Conservation (phyloP, 805 yeast species). For the Ogataea parapolymorpha region DNA sequence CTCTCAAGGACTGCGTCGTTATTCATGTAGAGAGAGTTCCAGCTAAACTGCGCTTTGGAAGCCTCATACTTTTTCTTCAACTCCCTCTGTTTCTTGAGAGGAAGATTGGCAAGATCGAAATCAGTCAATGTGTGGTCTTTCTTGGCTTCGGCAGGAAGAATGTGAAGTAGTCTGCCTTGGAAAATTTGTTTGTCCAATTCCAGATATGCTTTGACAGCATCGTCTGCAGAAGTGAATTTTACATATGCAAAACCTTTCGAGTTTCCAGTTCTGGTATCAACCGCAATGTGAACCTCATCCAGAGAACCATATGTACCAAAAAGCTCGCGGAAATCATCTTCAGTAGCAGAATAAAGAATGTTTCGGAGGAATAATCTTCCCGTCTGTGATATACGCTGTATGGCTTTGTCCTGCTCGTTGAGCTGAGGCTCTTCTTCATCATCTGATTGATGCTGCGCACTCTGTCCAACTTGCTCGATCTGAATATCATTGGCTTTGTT, state of each 20-base stretch:
- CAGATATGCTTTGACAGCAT: slow-evolving; percentile 74
- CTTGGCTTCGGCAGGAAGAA: slow-evolving; percentile 79
- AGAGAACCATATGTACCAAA: slow-evolving; percentile 68
- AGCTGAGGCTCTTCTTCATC: slow-evolving; percentile 21
- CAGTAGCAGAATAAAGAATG: slow-evolving; percentile 73
- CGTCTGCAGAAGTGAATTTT: slow-evolving; percentile 60
- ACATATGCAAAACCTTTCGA: slow-evolving; percentile 93
- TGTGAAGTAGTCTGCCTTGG: slow-evolving; percentile 91
- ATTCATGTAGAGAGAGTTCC: slow-evolving; percentile 93
- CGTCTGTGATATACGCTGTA: slow-evolving; percentile 55
- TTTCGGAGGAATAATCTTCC: slow-evolving; percentile 89
- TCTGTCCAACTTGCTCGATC: too few species aligned
- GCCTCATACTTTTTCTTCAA: slow-evolving; percentile 83
- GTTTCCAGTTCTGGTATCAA: slow-evolving; percentile 84
- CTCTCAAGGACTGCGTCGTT: slow-evolving; percentile 89
- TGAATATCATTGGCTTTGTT: neutral
- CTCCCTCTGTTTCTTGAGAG: slow-evolving; percentile 87
- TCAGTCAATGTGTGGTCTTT: slow-evolving; percentile 84
- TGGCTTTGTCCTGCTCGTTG: slow-evolving; percentile 45
- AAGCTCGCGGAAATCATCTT: slow-evolving; percentile 66
- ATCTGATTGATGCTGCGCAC: neutral
- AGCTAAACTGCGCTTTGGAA: slow-evolving; percentile 79
- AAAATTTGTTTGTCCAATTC: slow-evolving; percentile 82
- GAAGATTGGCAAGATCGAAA: slow-evolving; percentile 84
- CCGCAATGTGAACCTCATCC: slow-evolving; percentile 88